phyloP scores from a whole-genome alignment of 495 filamentous ascomycete species.

The Penicillium samsonianum region DNA sequence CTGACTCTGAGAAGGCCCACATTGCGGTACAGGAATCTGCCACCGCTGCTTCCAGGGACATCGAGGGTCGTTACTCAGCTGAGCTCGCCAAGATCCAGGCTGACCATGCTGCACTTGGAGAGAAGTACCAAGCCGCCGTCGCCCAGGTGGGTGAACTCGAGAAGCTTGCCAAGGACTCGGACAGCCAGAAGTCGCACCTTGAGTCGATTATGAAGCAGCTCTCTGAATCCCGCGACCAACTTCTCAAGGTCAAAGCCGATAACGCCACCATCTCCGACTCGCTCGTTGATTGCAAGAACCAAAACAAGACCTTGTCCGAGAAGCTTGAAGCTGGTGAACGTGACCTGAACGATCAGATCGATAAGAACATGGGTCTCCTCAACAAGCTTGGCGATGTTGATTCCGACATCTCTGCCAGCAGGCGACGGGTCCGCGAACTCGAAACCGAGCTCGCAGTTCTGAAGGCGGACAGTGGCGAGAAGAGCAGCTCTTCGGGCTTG shows the following conservation, averaged over 20 bases:
- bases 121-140: conserved; percentile 35
- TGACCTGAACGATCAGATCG: conserved; percentile 47
- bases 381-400: conserved; percentile 48
- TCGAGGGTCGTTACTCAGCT: conserved; percentile 34
- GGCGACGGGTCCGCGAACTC: conserved; percentile 47
- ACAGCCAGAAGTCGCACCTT: conserved; percentile 37
- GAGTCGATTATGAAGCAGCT: conserved; percentile 39
- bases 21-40: conserved; percentile 33
- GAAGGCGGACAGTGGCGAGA: conserved; percentile 33
- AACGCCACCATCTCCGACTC: conserved; percentile 32
- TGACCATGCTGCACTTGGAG: conserved; percentile 35
- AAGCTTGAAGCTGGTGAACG: conserved; percentile 40
- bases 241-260: conserved; percentile 36
- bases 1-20: conserved; percentile 34
- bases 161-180: conserved; percentile 33
- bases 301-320: conserved; percentile 40
- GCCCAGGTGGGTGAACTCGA: conserved; percentile 39
- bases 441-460: conserved; percentile 48
- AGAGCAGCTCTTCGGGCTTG: conserved; percentile 33
- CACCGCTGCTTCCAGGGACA: conserved; percentile 28
- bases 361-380: conserved; percentile 52
- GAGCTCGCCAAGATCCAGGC: conserved; percentile 36
- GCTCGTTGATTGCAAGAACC: conserved; percentile 35
- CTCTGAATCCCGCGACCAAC: conserved; percentile 37
- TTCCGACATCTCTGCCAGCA: conserved; percentile 38